Evolutionary conservation across 208 protist genomes (phyloP).

Genomic region (Acanthamoeba castellanii): DNA sequence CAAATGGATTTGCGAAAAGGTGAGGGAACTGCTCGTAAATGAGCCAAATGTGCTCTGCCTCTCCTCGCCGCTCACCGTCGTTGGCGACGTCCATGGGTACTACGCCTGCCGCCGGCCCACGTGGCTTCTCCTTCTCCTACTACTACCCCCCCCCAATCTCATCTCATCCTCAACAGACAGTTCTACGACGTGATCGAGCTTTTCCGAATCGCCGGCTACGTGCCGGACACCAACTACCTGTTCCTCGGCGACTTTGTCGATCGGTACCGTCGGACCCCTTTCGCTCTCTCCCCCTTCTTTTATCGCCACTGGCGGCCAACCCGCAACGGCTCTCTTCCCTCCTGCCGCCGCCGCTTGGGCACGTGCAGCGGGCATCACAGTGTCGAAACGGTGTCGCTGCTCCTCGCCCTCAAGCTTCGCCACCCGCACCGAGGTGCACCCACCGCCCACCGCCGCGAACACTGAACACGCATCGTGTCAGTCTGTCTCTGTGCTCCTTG

Average conservation of each 20-base stretch:
- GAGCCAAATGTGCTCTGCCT: conserved; percentile 87
- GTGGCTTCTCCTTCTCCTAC: not conserved
- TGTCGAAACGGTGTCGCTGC: conserved; percentile 83
- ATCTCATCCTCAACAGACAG: conserved; percentile 85
- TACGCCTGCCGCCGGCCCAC: not conserved
- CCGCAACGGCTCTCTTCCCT: conserved; percentile 86
- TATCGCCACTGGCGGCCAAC: conserved; percentile 78
- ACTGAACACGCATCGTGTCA: not conserved
- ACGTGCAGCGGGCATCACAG: conserved; percentile 90
- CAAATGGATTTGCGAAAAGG: conserved; percentile 74
- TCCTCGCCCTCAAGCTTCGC: conserved; percentile 66
- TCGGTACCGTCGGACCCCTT: not conserved
- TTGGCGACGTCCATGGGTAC: conserved; percentile 95
- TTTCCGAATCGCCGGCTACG: conserved; percentile 96
- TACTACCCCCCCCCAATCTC: not conserved
- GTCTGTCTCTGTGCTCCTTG: conserved; percentile 80
- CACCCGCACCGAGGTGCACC: conserved; percentile 16
- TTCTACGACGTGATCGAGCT: conserved; percentile 98
- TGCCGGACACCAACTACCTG: conserved; percentile 98
- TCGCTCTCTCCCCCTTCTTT: not conserved
- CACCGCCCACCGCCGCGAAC: not conserved
- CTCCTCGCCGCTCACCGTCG: conserved; percentile 90
- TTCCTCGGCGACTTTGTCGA: conserved; percentile 95
- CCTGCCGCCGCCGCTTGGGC: conserved; percentile 42
- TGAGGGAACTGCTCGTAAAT: conserved; percentile 86